phyloP scores from a whole-genome alignment of 208 protist genomes.

The Herpetomonas samuelpessoai region DNA sequence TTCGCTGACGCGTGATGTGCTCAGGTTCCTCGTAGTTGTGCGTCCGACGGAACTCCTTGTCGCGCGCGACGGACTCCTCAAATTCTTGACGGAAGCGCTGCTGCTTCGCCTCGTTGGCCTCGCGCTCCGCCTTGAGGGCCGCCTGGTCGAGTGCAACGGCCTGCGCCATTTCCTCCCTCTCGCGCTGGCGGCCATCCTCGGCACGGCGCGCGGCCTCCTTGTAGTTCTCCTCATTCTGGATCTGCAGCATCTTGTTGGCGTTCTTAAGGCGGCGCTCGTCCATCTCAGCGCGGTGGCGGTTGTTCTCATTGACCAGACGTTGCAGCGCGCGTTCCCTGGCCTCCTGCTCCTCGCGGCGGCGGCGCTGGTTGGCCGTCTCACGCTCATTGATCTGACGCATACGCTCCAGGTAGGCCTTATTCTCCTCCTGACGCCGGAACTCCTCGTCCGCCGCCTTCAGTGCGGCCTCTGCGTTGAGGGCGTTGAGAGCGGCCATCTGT shows the following conservation, averaged over 20 bases:
- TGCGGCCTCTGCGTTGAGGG: slow-evolving; percentile 44
- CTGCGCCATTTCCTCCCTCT: slow-evolving; percentile 44
- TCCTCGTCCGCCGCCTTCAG: slow-evolving; percentile 42
- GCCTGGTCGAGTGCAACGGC: slow-evolving; percentile 57
- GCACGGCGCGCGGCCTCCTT: slow-evolving; percentile 25
- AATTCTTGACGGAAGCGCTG: slow-evolving; percentile 67
- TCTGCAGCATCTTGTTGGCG: slow-evolving; percentile 43
- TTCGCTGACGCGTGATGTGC: slow-evolving; percentile 55
- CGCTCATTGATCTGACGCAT: slow-evolving; percentile 58
- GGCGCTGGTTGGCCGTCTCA: slow-evolving; percentile 54
- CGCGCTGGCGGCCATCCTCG: slow-evolving; percentile 27
- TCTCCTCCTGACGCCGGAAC: slow-evolving; percentile 30
- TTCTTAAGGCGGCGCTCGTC: slow-evolving; percentile 65
- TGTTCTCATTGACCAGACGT: slow-evolving; percentile 43
- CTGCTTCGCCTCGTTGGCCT: slow-evolving; percentile 44
- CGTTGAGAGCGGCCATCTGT: slow-evolving; percentile 42
- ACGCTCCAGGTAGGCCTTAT: slow-evolving; percentile 57
- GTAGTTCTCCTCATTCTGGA: slow-evolving; percentile 72
- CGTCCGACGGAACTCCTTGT: slow-evolving; percentile 61
- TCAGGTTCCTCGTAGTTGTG: slow-evolving; percentile 85
- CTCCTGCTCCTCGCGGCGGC: slow-evolving; percentile 27
- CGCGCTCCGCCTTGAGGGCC: slow-evolving; percentile 50
- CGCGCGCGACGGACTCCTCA: slow-evolving; percentile 57
- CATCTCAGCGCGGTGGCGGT: slow-evolving; percentile 46
- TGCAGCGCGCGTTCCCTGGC: slow-evolving; percentile 45